Conservation (phyloP, 352 stramenopile species). For the Pythium scleroteichum region DNA sequence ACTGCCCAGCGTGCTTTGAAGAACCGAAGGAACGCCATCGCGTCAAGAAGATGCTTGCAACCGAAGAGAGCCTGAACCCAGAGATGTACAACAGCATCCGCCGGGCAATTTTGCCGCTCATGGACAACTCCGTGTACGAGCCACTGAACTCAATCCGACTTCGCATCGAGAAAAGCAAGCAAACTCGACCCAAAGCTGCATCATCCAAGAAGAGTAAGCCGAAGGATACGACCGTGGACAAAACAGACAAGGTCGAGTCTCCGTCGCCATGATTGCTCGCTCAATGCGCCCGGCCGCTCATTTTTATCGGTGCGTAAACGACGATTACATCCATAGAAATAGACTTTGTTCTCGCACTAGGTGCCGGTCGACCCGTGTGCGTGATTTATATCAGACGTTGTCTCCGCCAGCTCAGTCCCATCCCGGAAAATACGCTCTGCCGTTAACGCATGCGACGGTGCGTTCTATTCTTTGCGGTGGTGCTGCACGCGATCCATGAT, state of each 20-base stretch:
- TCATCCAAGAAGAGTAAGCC: constrained; percentile 20
- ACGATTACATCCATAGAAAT: constrained; percentile 6
- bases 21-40: constrained; percentile 93
- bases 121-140: constrained; percentile 59
- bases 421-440: not conserved
- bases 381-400: not conserved
- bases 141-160: constrained; percentile 37
- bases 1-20: constrained; percentile 97
- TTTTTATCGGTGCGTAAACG: not conserved
- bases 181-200: constrained; percentile 24
- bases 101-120: constrained; percentile 51
- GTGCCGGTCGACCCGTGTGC: not conserved
- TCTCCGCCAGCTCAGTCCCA: not conserved
- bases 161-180: constrained; percentile 33
- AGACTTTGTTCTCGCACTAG: not conserved
- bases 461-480: not conserved
- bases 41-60: constrained; percentile 92
- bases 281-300: too few relatives aligned
- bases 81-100: constrained; percentile 50
- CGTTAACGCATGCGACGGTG: not conserved
- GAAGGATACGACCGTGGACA: constrained; percentile 1
- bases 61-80: constrained; percentile 89
- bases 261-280: not conserved
- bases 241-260: not conserved
- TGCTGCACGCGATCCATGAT: too few relatives aligned